Evolutionary conservation across 352 stramenopile species (phyloP).

Genomic region (Globisporangium megalacanthum): DNA sequence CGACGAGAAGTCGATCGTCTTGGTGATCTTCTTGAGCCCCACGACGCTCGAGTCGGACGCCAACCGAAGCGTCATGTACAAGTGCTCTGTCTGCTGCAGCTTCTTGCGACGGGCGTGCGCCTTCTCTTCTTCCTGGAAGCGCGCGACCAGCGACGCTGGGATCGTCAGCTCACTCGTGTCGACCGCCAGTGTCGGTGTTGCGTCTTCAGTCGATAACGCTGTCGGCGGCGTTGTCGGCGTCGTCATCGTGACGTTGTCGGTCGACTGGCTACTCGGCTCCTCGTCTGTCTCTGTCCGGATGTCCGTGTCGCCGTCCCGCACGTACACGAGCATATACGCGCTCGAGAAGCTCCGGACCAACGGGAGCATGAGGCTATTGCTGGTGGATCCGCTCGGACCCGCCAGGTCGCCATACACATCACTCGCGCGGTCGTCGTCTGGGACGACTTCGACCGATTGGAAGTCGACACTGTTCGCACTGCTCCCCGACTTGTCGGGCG

Average conservation of each 20-base stretch:
- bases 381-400: conserved; percentile 7
- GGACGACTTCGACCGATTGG: conserved; percentile 35
- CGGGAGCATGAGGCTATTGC: conserved; percentile 47
- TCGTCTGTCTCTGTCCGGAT: conserved; percentile 36
- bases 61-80: conserved; percentile 79
- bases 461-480: conserved; percentile 24
- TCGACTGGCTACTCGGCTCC: not conserved
- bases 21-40: conserved; percentile 68
- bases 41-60: conserved; percentile 65
- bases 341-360: conserved; percentile 69
- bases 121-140: conserved; percentile 80
- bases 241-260: not conserved
- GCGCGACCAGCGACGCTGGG: conserved; percentile 42
- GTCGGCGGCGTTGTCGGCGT: not conserved
- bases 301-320: conserved; percentile 72
- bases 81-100: conserved; percentile 70
- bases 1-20: conserved; percentile 69
- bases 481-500: conserved; percentile 26
- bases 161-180: conserved; percentile 29
- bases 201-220: not conserved
- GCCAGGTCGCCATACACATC: conserved; percentile 24
- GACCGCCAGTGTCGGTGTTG: not conserved
- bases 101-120: conserved; percentile 65
- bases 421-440: conserved; percentile 10
- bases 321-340: conserved; percentile 88